Percentiles rank a stretch among this genome's conserved stretches.
phyloP scores from a whole-genome alignment of 2,329 filamentous ascomycete species.

The Phoma sp. region DNA sequence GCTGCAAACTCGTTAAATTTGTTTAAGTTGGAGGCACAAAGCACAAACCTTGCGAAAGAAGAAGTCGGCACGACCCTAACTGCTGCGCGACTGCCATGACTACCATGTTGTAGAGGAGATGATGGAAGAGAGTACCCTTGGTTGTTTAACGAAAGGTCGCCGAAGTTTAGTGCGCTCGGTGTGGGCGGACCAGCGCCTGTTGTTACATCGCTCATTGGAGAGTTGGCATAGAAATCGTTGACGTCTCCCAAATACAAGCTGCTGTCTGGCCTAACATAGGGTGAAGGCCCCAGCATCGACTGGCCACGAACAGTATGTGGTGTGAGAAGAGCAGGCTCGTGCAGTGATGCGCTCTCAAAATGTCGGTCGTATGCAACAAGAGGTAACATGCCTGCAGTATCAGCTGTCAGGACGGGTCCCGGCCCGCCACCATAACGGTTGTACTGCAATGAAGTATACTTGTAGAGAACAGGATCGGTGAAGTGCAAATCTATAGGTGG shows the following conservation, averaged over 20 bases:
- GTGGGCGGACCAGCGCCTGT: conserved; percentile 2
- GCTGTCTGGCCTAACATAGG: neutral
- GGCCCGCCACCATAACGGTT: neutral
- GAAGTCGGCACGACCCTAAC: conserved; percentile 8
- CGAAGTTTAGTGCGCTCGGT: conserved; percentile 23
- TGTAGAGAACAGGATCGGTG: neutral
- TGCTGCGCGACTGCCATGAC: conserved; percentile 11
- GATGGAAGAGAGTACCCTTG: neutral
- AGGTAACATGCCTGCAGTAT: neutral
- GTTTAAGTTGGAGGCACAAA: too few species aligned
- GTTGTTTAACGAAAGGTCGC: conserved; percentile 19
- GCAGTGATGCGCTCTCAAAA: neutral
- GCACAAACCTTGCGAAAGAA: conserved; percentile 18
- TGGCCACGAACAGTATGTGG: conserved; percentile 4
- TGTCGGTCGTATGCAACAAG: neutral
- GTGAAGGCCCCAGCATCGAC: conserved; percentile 7
- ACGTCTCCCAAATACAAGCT: neutral
- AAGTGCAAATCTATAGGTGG: neutral
- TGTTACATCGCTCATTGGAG: neutral
- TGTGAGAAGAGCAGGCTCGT: neutral
- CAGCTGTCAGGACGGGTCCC: neutral
- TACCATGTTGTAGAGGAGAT: neutral
- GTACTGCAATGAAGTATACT: neutral
- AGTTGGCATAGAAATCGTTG: neutral
- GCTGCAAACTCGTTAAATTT: conserved; percentile 13